phyloP scores from a whole-genome alignment of 2,329 filamentous ascomycete species.

The Penicillium sp. region DNA sequence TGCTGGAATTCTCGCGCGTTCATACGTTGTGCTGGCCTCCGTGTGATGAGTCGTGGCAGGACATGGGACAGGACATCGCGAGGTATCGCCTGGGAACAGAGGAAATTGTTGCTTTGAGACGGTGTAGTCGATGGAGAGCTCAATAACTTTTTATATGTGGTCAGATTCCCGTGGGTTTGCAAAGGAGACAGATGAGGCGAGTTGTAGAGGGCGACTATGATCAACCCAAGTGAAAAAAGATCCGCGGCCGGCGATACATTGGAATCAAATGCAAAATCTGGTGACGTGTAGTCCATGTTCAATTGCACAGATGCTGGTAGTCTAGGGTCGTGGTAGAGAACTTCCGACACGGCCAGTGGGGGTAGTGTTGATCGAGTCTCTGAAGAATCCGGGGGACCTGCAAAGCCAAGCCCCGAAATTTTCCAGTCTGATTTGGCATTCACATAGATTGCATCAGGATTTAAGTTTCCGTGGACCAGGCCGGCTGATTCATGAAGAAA shows the following conservation, averaged over 20 bases:
- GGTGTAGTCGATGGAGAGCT: conserved; percentile 72
- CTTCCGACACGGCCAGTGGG: conserved; percentile 75
- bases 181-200: conserved; percentile 86
- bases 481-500: conserved; percentile 94
- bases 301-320: conserved; percentile 78
- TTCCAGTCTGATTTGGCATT: conserved; percentile 99
- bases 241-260: conserved; percentile 79
- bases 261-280: conserved; percentile 88
- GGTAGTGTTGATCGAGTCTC: conserved; percentile 68
- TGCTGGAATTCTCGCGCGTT: conserved; percentile 88
- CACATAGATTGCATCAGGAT: conserved; percentile 85
- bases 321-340: conserved; percentile 76
- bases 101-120: conserved; percentile 73
- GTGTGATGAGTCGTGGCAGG: conserved; percentile 77
- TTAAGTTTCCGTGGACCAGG: conserved; percentile 88
- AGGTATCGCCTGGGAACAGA: conserved; percentile 72
- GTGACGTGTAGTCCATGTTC: conserved; percentile 87
- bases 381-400: conserved; percentile 70
- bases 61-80: conserved; percentile 70
- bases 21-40: conserved; percentile 79
- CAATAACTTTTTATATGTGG: conserved; percentile 80
- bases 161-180: conserved; percentile 71
- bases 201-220: conserved; percentile 88
- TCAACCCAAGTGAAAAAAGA: conserved; percentile 85
- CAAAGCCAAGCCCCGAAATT: conserved; percentile 88